These are phyloP conservation scores for Iberis pinnata DNA, from an alignment of 345 rosid species.

Conservation along the genomic window DNA sequence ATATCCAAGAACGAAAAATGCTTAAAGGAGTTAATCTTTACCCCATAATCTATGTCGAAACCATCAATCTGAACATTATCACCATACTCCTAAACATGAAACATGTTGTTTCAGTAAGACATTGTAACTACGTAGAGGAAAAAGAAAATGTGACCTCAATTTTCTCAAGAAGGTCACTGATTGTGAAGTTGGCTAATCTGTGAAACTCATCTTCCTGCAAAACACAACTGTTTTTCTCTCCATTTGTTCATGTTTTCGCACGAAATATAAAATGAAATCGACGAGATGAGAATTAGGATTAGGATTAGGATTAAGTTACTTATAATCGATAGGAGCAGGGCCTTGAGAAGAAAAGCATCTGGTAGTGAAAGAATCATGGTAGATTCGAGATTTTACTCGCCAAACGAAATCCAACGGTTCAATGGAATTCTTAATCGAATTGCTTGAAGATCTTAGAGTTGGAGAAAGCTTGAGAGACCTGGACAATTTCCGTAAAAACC, in stretches of 20 bases:
- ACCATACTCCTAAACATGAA: constrained; percentile 64
- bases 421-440: constrained; percentile 12
- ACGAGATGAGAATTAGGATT: background rate
- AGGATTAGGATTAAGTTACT: constrained; percentile 7
- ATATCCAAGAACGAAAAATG: constrained; percentile 6
- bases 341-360: constrained; percentile 51
- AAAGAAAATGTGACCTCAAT: constrained; percentile 64
- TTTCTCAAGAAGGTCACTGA: constrained; percentile 70
- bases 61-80: constrained; percentile 74
- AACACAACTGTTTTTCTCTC: constrained; percentile 51
- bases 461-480: constrained; percentile 30
- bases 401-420: background rate
- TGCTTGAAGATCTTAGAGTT: constrained; percentile 8
- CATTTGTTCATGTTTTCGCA: constrained; percentile 16
- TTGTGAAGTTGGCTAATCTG: constrained; percentile 60
- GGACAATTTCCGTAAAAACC: constrained; percentile 35
- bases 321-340: constrained; percentile 22
- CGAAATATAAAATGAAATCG: background rate
- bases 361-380: constrained; percentile 11
- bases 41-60: constrained; percentile 89
- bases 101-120: constrained; percentile 3
- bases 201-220: constrained; percentile 88
- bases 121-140: too few species aligned
- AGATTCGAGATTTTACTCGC: constrained; percentile 9
- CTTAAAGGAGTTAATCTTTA: constrained; percentile 24